Conservation (phyloP, 805 yeast species). For the Kuraishia hungarica region DNA sequence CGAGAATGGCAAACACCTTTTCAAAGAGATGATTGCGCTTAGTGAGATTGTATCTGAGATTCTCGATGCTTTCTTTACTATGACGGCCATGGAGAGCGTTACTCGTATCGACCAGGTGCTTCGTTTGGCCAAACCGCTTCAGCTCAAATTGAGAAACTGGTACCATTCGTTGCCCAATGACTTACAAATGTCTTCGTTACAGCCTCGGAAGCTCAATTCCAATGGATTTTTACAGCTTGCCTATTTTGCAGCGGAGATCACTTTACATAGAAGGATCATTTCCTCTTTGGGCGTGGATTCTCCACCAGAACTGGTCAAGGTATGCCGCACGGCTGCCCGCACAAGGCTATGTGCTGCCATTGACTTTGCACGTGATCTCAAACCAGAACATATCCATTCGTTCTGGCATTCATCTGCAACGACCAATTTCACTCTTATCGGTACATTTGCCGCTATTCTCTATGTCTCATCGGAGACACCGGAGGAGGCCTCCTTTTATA, state of each 20-base stretch:
- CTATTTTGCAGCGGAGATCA: constrained; percentile 84
- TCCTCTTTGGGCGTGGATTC: constrained; percentile 39
- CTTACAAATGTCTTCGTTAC: constrained; percentile 53
- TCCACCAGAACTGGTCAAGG: constrained; percentile 46
- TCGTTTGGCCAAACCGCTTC: constrained; percentile 73
- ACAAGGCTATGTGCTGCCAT: constrained; percentile 76
- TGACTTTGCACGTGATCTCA: constrained; percentile 66
- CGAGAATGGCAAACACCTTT: constrained; percentile 60
- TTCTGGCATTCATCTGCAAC: constrained; percentile 87
- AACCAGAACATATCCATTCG: constrained; percentile 76
- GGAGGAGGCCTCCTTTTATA: constrained; percentile 58
- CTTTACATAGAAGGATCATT: constrained; percentile 72
- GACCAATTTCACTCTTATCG: constrained; percentile 71
- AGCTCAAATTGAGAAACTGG: constrained; percentile 64
- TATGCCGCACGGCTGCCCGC: constrained; percentile 80
- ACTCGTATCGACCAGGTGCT: constrained; percentile 60
- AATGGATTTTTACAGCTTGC: constrained; percentile 77
- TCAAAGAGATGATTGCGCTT: constrained; percentile 58
- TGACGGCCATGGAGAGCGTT: constrained; percentile 50
- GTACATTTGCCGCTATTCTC: constrained; percentile 78
- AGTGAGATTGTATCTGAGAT: constrained; percentile 67
- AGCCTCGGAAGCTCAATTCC: constrained; percentile 56
- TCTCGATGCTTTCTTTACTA: constrained; percentile 61
- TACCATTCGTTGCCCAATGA: constrained; percentile 62
- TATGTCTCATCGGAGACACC: constrained; percentile 55